Percentiles rank a stretch among this genome's conserved stretches.
These are phyloP conservation scores for Rhizopogon vinicolor DNA, from an alignment of 768 basidiomycete genomes.

Conservation along the genomic window DNA sequence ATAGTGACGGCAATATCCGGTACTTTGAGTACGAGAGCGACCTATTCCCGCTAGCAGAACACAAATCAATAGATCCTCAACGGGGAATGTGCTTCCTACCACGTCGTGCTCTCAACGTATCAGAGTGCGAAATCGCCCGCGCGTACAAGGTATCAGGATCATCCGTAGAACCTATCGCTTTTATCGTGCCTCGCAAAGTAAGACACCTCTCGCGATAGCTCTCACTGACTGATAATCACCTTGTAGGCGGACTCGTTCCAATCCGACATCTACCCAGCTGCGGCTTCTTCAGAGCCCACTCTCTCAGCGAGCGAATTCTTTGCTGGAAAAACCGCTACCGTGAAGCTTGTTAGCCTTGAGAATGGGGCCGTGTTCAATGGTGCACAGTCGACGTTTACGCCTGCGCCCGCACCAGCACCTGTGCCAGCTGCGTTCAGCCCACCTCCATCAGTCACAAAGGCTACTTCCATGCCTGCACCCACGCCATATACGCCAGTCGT, in stretches of 20 bases:
- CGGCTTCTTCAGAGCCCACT: constrained; percentile 75
- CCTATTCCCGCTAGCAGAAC: constrained; percentile 72
- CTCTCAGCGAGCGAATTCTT: constrained; percentile 86
- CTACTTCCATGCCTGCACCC: constrained; percentile 22
- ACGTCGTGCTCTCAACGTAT: constrained; percentile 80
- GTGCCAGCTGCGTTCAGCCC: constrained; percentile 17
- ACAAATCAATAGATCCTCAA: constrained; percentile 89
- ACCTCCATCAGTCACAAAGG: constrained; percentile 21
- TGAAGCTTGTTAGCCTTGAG: constrained; percentile 78
- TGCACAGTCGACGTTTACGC: constrained; percentile 11
- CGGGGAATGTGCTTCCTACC: constrained; percentile 98
- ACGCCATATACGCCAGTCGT: constrained; percentile 7
- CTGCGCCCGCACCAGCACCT: constrained; percentile 21
- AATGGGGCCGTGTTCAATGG: constrained; percentile 47
- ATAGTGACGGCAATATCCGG: constrained; percentile 94
- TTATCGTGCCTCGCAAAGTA: constrained; percentile 93
- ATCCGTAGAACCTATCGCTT: constrained; percentile 85
- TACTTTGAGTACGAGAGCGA: constrained; percentile 95
- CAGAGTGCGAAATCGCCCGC: constrained; percentile 92
- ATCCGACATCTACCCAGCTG: constrained; percentile 94
- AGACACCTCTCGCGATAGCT: constrained; percentile 11
- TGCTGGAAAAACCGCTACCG: constrained; percentile 71
- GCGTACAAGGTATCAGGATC: constrained; percentile 82
- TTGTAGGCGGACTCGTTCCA: constrained; percentile 90
- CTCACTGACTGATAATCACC: neutral